phyloP scores from a whole-genome alignment of 2,329 filamentous ascomycete genomes.

The Diaporthe sp. region DNA sequence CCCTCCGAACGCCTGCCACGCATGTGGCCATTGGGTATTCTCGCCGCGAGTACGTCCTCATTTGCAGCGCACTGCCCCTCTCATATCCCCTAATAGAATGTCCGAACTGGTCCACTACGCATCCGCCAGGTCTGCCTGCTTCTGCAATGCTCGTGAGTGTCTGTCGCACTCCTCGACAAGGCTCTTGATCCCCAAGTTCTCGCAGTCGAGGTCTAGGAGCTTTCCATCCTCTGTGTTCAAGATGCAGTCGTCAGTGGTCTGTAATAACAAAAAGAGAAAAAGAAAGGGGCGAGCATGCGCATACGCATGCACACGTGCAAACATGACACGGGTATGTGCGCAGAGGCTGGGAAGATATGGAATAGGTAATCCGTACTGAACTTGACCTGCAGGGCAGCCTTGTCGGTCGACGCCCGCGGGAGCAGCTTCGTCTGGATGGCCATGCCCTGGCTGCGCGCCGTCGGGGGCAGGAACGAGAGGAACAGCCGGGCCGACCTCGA shows the following conservation, averaged over 20 bases:
- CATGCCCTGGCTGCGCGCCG: slow-evolving; percentile 78
- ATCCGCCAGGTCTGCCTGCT: slow-evolving; percentile 81
- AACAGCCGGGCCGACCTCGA: slow-evolving; percentile 89
- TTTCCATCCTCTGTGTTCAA: slow-evolving; percentile 83
- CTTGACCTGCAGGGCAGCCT: slow-evolving; percentile 78
- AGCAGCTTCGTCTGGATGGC: slow-evolving; percentile 82
- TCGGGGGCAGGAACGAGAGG: slow-evolving; percentile 84
- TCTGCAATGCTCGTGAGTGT: slow-evolving; percentile 84
- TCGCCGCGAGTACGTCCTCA: background rate
- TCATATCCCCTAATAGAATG: background rate
- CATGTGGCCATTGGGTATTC: slow-evolving; percentile 23
- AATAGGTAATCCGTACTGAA: slow-evolving; percentile 75
- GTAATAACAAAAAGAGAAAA: background rate
- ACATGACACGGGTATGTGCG: background rate
- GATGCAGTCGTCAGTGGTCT: background rate
- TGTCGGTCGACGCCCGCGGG: slow-evolving; percentile 74
- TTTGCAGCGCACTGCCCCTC: background rate
- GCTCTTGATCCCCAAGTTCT: slow-evolving; percentile 85
- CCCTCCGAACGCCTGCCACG: slow-evolving; percentile 28
- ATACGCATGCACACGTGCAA: background rate
- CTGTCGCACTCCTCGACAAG: slow-evolving; percentile 90
- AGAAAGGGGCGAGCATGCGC: no score
- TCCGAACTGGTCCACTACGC: slow-evolving; percentile 19
- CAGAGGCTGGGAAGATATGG: background rate
- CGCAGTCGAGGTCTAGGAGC: slow-evolving; percentile 84